A percentile compares a stretch with the other conserved stretches of the same genome.
phyloP scores from a whole-genome alignment of 805 yeast genomes.

The Pichia cabralensis region DNA sequence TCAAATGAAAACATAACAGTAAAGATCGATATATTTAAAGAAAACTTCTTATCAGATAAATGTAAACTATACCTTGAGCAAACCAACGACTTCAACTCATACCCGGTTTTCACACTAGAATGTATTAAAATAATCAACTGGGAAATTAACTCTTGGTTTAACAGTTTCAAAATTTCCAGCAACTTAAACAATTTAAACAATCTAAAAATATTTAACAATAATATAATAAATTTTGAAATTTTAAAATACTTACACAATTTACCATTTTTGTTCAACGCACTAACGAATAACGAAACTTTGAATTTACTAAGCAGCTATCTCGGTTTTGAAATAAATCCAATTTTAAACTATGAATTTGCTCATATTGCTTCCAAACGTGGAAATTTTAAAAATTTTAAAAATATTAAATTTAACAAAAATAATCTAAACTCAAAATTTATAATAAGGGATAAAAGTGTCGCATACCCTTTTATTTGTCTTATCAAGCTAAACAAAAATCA shows the following conservation, averaged over 20 bases:
- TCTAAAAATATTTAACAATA: too few species aligned
- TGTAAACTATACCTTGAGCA: slow-evolving; percentile 16
- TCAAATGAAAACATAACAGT: neutral
- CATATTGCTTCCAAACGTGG: slow-evolving; percentile 24
- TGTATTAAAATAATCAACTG: slow-evolving; percentile 33
- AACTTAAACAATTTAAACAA: too few species aligned
- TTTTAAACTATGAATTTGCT: slow-evolving; percentile 45
- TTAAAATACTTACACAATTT: slow-evolving; percentile 20
- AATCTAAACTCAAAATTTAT: slow-evolving; percentile 5
- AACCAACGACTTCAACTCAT: slow-evolving; percentile 24
- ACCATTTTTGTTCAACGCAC: slow-evolving; percentile 43
- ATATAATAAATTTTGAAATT: slow-evolving; percentile 13
- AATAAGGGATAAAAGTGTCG: slow-evolving; percentile 16
- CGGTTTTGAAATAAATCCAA: slow-evolving; percentile 37
- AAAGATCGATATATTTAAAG: too few species aligned
- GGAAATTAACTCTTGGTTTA: too few species aligned
- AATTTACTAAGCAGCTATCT: slow-evolving; percentile 40
- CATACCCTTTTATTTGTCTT: slow-evolving; percentile 22
- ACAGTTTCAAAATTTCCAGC: too few species aligned
- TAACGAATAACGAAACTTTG: slow-evolving; percentile 41
- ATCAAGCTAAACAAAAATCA: slow-evolving; percentile 11
- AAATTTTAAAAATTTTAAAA: too few species aligned
- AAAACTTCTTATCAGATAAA: slow-evolving; percentile 10
- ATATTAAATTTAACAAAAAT: neutral
- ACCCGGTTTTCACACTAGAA: slow-evolving; percentile 35